Evolutionary conservation across 345 rosid species (phyloP).

Genomic region (Acer yangbiense): DNA sequence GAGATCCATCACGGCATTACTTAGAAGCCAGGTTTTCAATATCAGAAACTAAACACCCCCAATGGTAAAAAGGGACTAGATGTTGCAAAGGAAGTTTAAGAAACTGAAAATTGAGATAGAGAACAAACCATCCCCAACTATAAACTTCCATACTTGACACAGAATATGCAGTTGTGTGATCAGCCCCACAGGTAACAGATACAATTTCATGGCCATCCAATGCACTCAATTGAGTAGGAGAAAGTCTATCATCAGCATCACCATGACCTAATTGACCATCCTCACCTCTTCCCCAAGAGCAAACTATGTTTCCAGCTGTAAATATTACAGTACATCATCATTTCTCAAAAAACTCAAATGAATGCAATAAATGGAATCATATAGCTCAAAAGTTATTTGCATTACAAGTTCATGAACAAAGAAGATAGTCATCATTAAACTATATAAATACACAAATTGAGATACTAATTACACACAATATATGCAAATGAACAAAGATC

Average conservation of each 20-base stretch:
- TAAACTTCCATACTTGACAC: conserved; percentile 61
- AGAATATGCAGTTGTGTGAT: conserved; percentile 86
- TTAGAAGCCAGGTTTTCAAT: background rate
- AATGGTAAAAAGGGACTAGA: background rate
- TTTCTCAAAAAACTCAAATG: conserved; percentile 12
- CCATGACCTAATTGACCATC: conserved; percentile 99
- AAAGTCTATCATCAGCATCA: conserved; percentile 84
- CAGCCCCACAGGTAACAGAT: conserved; percentile 92
- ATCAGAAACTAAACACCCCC: conserved; percentile 1
- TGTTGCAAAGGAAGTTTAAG: background rate
- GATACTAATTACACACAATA: too few relatives aligned
- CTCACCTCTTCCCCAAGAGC: conserved; percentile 99
- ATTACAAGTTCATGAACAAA: background rate
- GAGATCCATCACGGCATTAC: background rate
- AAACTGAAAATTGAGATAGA: background rate
- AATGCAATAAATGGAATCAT: background rate
- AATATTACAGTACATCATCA: conserved; percentile 16
- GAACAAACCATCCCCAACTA: conserved; percentile 88
- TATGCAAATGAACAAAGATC: background rate
- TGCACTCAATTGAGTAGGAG: conserved; percentile 77
- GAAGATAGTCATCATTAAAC: background rate
- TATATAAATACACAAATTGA: background rate
- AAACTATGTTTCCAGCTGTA: conserved; percentile 84
- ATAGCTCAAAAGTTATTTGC: background rate
- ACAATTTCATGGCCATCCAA: conserved; percentile 61